Percentiles rank a stretch among this genome's conserved stretches.
Evolutionary conservation across 805 yeast genomes (phyloP).

Genomic region (Zygoascus flipseniorum): DNA sequence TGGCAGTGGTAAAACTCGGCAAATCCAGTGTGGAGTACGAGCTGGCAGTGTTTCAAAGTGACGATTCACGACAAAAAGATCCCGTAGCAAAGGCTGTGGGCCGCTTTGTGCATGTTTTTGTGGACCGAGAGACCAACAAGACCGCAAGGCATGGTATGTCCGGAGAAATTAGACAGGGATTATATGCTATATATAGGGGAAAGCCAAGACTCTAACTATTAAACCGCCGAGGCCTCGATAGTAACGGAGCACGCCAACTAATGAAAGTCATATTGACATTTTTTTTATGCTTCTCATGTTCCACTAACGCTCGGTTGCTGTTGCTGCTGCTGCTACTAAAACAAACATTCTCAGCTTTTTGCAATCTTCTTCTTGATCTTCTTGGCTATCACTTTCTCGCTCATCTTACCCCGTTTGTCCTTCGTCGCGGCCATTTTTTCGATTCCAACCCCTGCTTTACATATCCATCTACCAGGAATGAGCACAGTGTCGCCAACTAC

Average conservation of each 20-base stretch:
- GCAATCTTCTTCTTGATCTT: neutral
- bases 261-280: too few relatives aligned
- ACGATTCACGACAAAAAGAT: slow-evolving; percentile 8
- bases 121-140: slow-evolving; percentile 9
- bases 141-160: neutral
- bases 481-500: slow-evolving; percentile 15
- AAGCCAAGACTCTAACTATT: neutral
- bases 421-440: neutral
- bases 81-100: slow-evolving; percentile 23
- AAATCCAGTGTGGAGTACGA: slow-evolving; percentile 22
- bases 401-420: neutral
- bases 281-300: too few relatives aligned
- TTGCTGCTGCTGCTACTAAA: too few relatives aligned
- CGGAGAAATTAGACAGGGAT: neutral
- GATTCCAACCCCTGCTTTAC: neutral
- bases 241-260: neutral
- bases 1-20: slow-evolving; percentile 21
- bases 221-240: neutral
- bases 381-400: neutral
- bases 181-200: neutral
- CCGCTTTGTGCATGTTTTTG: slow-evolving; percentile 22
- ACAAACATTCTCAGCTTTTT: neutral
- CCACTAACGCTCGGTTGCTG: too few relatives aligned
- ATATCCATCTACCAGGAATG: slow-evolving; percentile 7
- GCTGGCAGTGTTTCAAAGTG: slow-evolving; percentile 23